Evolutionary conservation across 108 stramenopile species (phyloP).

Genomic region (Fragilaria crotonensis): DNA sequence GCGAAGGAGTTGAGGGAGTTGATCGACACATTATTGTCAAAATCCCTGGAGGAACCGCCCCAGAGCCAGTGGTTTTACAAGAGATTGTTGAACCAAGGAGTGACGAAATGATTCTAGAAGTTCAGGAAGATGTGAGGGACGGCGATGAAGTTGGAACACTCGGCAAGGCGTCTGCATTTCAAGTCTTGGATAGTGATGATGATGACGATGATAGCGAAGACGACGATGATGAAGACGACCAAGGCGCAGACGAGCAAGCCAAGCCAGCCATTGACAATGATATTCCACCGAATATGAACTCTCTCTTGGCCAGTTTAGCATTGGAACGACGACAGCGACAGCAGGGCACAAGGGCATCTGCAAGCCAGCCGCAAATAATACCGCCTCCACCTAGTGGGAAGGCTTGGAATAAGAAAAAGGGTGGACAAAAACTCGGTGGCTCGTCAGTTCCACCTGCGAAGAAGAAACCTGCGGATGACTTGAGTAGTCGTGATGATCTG

Average conservation of each 20-base stretch:
- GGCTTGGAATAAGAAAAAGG: conserved; percentile 34
- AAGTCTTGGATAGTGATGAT: conserved; percentile 15
- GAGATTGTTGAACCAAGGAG: conserved; percentile 2
- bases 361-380: conserved; percentile 3
- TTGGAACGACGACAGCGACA: conserved; percentile 45
- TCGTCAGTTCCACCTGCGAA: conserved; percentile 2
- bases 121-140: neutral
- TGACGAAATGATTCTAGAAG: neutral
- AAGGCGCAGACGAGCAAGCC: neutral
- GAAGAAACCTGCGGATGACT: conserved; percentile 13
- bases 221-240: conserved; percentile 2
- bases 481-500: conserved; percentile 44
- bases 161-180: conserved; percentile 24
- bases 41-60: conserved; percentile 7
- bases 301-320: conserved; percentile 49
- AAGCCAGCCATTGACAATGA: neutral
- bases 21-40: conserved; percentile 31
- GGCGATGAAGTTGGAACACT: conserved; percentile 9
- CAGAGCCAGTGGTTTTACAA: conserved; percentile 1
- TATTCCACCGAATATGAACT: conserved; percentile 6
- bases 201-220: conserved; percentile 12
- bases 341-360: conserved; percentile 3
- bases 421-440: conserved; percentile 45
- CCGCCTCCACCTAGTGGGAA: conserved; percentile 3
- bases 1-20: conserved; percentile 36